phyloP scores from a whole-genome alignment of 805 yeast species.

The Yarrowia deformans region DNA sequence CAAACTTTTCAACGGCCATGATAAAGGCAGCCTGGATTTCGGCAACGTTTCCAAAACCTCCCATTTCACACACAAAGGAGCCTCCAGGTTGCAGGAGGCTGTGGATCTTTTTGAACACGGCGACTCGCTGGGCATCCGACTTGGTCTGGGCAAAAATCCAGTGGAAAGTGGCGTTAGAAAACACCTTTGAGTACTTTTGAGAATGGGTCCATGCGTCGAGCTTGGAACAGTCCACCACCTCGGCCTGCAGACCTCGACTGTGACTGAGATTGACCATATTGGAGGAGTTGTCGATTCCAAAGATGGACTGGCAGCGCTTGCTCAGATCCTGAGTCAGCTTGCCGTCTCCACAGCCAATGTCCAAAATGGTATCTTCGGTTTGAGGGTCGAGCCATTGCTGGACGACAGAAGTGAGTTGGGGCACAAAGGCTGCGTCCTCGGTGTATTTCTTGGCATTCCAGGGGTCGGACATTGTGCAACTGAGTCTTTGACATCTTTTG shows the following conservation, averaged over 20 bases:
- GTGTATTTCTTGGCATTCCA: slow-evolving; percentile 38
- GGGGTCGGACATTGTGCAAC: slow-evolving; percentile 10
- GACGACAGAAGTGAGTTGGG: slow-evolving; percentile 33
- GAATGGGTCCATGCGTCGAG: slow-evolving; percentile 15
- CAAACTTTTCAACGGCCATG: slow-evolving; percentile 38
- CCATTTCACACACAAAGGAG: slow-evolving; percentile 45
- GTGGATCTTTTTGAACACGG: slow-evolving; percentile 43
- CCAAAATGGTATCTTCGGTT: slow-evolving; percentile 49
- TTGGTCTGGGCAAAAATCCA: slow-evolving; percentile 43
- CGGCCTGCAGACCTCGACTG: slow-evolving; percentile 14
- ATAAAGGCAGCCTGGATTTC: slow-evolving; percentile 44
- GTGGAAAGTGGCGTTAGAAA: slow-evolving; percentile 47
- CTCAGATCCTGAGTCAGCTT: slow-evolving; percentile 53
- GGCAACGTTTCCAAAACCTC: slow-evolving; percentile 46
- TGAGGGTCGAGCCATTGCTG: slow-evolving; percentile 44
- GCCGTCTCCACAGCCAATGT: slow-evolving; percentile 58
- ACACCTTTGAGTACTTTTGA: slow-evolving; percentile 43
- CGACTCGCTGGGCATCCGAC: slow-evolving; percentile 40
- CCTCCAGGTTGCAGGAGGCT: slow-evolving; percentile 42
- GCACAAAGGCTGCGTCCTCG: slow-evolving; percentile 36
- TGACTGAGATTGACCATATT: slow-evolving; percentile 22
- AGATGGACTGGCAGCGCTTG: slow-evolving; percentile 42
- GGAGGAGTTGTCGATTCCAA: slow-evolving; percentile 17
- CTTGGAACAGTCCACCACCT: slow-evolving; percentile 28
- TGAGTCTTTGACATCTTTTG: background rate